Conservation (phyloP, 805 yeast species). For the Torulaspora franciscae region DNA sequence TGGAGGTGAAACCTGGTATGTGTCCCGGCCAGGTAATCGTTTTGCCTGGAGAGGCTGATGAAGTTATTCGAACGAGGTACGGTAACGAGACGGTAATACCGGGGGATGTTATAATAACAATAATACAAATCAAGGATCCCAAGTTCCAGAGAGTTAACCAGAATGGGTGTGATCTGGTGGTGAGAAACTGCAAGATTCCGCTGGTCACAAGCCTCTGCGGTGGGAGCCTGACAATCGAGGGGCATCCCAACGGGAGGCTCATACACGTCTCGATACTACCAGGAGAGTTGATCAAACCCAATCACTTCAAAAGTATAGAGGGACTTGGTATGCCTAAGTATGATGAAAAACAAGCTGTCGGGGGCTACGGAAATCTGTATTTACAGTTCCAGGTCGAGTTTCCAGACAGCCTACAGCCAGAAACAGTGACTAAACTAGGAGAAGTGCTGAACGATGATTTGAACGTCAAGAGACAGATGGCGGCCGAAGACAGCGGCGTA, state of each 20-base stretch:
- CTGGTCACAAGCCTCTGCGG: constrained; percentile 54
- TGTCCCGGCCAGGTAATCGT: constrained; percentile 48
- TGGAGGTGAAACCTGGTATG: constrained; percentile 55
- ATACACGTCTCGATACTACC: constrained; percentile 40
- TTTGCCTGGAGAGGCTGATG: constrained; percentile 60
- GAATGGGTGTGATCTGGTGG: constrained; percentile 42
- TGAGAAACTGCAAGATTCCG: constrained; percentile 43
- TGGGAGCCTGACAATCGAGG: constrained; percentile 41
- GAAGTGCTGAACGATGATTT: constrained; percentile 19
- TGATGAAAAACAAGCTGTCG: constrained; percentile 21
- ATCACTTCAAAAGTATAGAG: constrained; percentile 39
- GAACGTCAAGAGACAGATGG: constrained; percentile 14
- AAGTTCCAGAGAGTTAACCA: constrained; percentile 38
- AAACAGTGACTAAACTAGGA: constrained; percentile 19
- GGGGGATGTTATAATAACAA: constrained; percentile 60
- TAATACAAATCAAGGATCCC: constrained; percentile 36
- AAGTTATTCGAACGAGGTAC: constrained; percentile 41
- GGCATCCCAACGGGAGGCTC: constrained; percentile 36
- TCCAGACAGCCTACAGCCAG: constrained; percentile 38
- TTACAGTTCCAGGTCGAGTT: constrained; percentile 54
- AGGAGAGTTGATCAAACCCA: constrained; percentile 51
- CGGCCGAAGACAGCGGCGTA: constrained; percentile 10
- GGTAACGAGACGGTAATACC: constrained; percentile 42
- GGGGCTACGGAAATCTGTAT: constrained; percentile 48
- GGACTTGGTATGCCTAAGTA: constrained; percentile 58